Base-by-base conservation (phyloP, 2,329 filamentous ascomycete species). In the Colletotrichum limetticola region DNA sequence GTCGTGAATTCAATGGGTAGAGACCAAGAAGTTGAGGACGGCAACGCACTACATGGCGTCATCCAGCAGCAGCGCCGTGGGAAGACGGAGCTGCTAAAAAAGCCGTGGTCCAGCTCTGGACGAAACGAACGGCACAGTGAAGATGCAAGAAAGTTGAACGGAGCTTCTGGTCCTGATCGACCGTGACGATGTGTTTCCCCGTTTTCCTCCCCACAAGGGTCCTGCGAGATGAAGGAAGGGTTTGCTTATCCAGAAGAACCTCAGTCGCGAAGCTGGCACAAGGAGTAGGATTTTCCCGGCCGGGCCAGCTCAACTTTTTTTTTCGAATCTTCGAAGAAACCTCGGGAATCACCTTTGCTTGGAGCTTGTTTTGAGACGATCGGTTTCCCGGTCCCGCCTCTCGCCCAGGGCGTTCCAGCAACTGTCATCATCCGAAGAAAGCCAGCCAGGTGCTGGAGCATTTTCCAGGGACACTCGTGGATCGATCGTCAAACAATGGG, bases 401-500 rank as follows among this genome's bases (percentile, higher is more conserved):
- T 30, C 46, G n/a, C 46, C 46, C 46, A 35, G 28, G 65, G 26
- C 58, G 69, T 59, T 62, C 53, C 30, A 49, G 42, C 59, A 69
- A 35, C 60, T 65, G 26, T 37, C 35, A 53, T 65, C 66, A 57
- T 70, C 66, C 37, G 70, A 70, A 70, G 35, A 65, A 49, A 28
- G 57, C 46, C 32, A 55, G 30, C 35, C 26, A 55, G 16, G 53
- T 61, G 14, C 42, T 69, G 60, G 70, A 24, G 11, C 70, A 24
- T 46, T 59, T 70, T n/a, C 32, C 56, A 70, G 60, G 61, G 71
- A 61, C 60, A 49, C 24, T 35, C 61, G 67, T 49, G 67, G 66
- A 71, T 66, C 71, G 60, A 71, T 71, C 56, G 67, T 66, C 61
- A 35, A 62, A 66, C 24, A 37, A 55, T 58, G 66, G 66, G 49